Evolutionary conservation across 306 rosid genomes (phyloP).

Genomic region (Ormosia semicastrata): DNA sequence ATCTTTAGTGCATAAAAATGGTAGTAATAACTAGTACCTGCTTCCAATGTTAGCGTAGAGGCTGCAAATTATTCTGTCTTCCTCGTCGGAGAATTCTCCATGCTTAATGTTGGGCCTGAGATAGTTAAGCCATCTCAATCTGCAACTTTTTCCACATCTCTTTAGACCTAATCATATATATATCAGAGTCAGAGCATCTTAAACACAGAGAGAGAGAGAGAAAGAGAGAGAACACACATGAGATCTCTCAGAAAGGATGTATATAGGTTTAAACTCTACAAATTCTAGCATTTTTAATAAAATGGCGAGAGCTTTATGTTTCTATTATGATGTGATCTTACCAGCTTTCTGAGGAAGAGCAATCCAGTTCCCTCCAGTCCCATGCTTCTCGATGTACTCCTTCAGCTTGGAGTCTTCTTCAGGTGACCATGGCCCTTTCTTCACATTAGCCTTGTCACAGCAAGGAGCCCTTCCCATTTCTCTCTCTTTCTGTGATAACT

Average conservation of each 20-base stretch:
- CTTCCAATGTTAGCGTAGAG: slow-evolving; percentile 88
- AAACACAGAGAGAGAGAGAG: background rate
- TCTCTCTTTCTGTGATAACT: slow-evolving; percentile 3
- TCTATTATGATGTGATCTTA: slow-evolving; percentile 28
- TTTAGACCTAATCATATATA: slow-evolving; percentile 52
- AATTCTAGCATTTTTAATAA: background rate
- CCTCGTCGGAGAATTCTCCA: slow-evolving; percentile 92
- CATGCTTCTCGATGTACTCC: slow-evolving; percentile 69
- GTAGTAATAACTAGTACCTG: slow-evolving; percentile 45
- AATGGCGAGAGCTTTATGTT: background rate
- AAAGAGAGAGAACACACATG: background rate
- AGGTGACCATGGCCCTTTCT: slow-evolving; percentile 98
- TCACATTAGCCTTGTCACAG: slow-evolving; percentile 94
- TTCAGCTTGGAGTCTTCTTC: slow-evolving; percentile 90
- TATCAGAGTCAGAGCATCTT: background rate
- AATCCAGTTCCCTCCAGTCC: slow-evolving; percentile 97
- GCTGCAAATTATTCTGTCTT: slow-evolving; percentile 81
- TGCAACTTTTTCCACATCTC: slow-evolving; percentile 96
- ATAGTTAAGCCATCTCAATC: slow-evolving; percentile 97
- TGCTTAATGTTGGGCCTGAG: slow-evolving; percentile 91
- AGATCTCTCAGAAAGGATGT: background rate
- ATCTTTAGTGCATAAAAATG: slow-evolving; percentile 9
- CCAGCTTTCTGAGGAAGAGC: slow-evolving; percentile 96
- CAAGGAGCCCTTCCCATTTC: slow-evolving; percentile 98
- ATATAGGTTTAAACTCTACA: background rate